Evolutionary conservation across 768 basidiomycete species (phyloP).

Genomic region (Tylopilus subfusipes): DNA sequence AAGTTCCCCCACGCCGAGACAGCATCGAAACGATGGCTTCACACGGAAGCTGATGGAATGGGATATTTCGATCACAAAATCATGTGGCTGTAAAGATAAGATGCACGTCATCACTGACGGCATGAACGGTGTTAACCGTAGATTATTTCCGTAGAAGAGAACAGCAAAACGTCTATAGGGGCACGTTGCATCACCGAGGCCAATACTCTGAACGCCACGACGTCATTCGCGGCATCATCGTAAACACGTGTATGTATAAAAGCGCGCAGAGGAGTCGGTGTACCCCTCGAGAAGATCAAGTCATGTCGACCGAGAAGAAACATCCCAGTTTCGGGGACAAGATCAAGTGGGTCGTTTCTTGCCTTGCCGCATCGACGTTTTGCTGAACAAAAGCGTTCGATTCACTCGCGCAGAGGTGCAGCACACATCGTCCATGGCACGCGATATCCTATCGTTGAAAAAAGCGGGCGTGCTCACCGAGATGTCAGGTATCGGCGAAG

Average conservation of each 20-base stretch:
- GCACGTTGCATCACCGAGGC: conserved; percentile 15
- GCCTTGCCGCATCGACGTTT: background rate
- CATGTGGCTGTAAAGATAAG: conserved; percentile 2
- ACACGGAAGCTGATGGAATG: background rate
- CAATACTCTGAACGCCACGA: conserved; percentile 11
- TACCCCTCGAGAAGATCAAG: background rate
- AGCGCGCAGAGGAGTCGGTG: background rate
- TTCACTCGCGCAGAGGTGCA: conserved; percentile 29
- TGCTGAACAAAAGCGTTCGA: background rate
- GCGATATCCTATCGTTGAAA: background rate
- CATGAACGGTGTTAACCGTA: conserved; percentile 3
- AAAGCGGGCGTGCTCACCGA: background rate
- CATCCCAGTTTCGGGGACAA: conserved; percentile 9
- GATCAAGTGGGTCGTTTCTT: conserved; percentile 6
- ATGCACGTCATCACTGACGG: conserved; percentile 4
- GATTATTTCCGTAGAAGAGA: conserved; percentile 4
- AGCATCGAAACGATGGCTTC: background rate
- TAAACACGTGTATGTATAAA: conserved; percentile 3
- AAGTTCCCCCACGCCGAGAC: background rate
- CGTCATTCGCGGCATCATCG: conserved; percentile 20
- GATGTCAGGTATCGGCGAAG: conserved; percentile 41
- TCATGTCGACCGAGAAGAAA: conserved; percentile 9
- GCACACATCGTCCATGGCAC: conserved; percentile 37
- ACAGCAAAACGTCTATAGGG: background rate
- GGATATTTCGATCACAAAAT: conserved; percentile 4